Evolutionary conservation across 2,329 filamentous ascomycete species (phyloP).

Genomic region (Epichloe scottii): DNA sequence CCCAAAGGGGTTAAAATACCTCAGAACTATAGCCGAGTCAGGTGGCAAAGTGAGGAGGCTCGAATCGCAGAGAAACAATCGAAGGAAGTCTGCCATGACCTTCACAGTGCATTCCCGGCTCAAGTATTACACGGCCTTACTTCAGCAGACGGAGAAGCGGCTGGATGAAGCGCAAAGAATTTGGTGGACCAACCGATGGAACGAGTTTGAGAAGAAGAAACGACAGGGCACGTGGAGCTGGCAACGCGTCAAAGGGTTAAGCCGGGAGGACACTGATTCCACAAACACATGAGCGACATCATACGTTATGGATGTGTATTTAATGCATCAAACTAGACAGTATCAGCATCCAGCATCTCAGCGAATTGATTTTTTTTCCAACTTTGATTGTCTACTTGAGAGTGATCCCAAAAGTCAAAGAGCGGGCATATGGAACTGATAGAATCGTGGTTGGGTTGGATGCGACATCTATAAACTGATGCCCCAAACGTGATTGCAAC

Average conservation of each 20-base stretch:
- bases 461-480: background rate
- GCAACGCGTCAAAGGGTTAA: background rate
- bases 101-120: background rate
- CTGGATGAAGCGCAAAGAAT: conserved; percentile 3
- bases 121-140: background rate
- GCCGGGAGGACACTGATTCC: background rate
- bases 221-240: background rate
- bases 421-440: background rate
- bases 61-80: background rate
- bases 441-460: background rate
- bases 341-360: conserved; percentile 1
- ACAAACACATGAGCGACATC: conserved; percentile 1
- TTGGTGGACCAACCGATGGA: conserved; percentile 5
- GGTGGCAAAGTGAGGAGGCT: background rate
- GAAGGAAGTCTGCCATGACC: background rate
- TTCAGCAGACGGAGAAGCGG: conserved; percentile 1
- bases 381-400: background rate
- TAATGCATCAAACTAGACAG: background rate
- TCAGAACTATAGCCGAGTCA: background rate
- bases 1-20: background rate
- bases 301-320: background rate
- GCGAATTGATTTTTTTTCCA: conserved; percentile 3
- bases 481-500: background rate
- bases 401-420: background rate
- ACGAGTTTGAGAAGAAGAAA: conserved; percentile 3